A percentile compares a stretch with the other conserved stretches of the same genome.
Evolutionary conservation across 1,284 basidiomycete species (phyloP).

Genomic region (Taiwanofungus camphoratus): DNA sequence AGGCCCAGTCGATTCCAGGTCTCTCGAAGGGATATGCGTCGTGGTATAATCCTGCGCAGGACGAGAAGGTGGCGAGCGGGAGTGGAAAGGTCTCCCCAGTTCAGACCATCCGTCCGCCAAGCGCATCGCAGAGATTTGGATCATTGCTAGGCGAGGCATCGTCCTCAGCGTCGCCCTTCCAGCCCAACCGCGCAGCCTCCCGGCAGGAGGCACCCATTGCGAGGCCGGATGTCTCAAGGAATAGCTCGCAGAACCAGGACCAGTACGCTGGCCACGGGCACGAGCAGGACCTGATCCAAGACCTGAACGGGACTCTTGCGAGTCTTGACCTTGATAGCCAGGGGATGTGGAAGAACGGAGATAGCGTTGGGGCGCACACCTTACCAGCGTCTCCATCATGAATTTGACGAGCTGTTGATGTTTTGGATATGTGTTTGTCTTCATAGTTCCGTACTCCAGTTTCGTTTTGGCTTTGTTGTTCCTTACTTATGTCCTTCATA

Average conservation of each 20-base stretch:
- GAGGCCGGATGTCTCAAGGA: conserved; percentile 22
- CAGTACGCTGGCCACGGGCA: conserved; percentile 29
- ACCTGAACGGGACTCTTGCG: conserved; percentile 71
- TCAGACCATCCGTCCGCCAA: conserved; percentile 32
- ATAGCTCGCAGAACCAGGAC: conserved; percentile 34
- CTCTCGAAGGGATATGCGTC: conserved; percentile 40
- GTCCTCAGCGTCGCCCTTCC: conserved; percentile 26
- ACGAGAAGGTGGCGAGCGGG: conserved; percentile 21
- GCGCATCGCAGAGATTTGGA: conserved; percentile 38
- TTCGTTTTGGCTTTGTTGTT: conserved; percentile 18
- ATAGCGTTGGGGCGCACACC: conserved; percentile 16
- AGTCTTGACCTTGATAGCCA: conserved; percentile 56
- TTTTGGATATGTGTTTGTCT: conserved; percentile 11
- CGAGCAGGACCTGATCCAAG: conserved; percentile 52
- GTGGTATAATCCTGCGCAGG: conserved; percentile 35
- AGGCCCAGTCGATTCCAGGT: conserved; percentile 31
- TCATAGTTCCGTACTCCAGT: conserved; percentile 8
- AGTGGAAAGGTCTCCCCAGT: conserved; percentile 39
- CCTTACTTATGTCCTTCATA: conserved; percentile 11
- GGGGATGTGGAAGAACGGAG: conserved; percentile 15
- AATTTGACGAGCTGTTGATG: conserved; percentile 3
- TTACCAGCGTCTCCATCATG: conserved; percentile 18
- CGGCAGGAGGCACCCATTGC: conserved; percentile 44
- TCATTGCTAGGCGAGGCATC: conserved; percentile 32
- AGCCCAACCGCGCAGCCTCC: conserved; percentile 34